Evolutionary conservation across 2,329 filamentous ascomycete genomes (phyloP).

Genomic region (Nectriaceae sp.): DNA sequence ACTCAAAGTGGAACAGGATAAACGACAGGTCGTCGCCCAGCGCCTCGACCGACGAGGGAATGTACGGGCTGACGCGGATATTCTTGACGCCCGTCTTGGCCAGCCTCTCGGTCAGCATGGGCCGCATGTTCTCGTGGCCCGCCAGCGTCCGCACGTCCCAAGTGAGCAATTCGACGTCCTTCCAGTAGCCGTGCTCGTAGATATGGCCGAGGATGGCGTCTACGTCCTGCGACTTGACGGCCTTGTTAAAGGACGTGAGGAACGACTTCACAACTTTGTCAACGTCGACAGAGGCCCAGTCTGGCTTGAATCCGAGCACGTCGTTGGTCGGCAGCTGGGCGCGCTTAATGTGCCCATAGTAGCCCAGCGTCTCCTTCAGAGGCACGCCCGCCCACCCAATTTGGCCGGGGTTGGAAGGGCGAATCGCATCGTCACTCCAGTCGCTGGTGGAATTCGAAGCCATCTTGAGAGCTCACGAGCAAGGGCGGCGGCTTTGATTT

Average conservation of each 20-base stretch:
- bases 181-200: constrained; percentile 2
- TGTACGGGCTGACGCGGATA: not conserved
- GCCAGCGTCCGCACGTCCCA: constrained; percentile 4
- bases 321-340: constrained; percentile 1
- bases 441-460: not conserved
- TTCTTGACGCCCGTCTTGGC: constrained; percentile 1
- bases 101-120: constrained; percentile 3
- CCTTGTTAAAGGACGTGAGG: not conserved
- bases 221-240: constrained; percentile 1
- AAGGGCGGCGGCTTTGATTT: too few relatives aligned
- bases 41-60: not conserved
- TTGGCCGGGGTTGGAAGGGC: not conserved
- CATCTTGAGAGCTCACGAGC: too few relatives aligned
- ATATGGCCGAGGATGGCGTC: not conserved
- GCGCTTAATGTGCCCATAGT: constrained; percentile 6
- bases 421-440: constrained; percentile 6
- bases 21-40: constrained; percentile 3
- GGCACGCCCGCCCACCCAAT: constrained; percentile 7
- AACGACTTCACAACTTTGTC: not conserved
- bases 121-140: constrained; percentile 1
- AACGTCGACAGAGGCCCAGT: constrained; percentile 1
- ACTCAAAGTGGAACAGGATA: constrained; percentile 3
- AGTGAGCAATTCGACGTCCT: constrained; percentile 6
- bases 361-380: constrained; percentile 1
- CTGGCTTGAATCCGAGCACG: constrained; percentile 3